Conservation (phyloP, 2,329 filamentous ascomycete genomes). For the Hypoxylon sp. region DNA sequence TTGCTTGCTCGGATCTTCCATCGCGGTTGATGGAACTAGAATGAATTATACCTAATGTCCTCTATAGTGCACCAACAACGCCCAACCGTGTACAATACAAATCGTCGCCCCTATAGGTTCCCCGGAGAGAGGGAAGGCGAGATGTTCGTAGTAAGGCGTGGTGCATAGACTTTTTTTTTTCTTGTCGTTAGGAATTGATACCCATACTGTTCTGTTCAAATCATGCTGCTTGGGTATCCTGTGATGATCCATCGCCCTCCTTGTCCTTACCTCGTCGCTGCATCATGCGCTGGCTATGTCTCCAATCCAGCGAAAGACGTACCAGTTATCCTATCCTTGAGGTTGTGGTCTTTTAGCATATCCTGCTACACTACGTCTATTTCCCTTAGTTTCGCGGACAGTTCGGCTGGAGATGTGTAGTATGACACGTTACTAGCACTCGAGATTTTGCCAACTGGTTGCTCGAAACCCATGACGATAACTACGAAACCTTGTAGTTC, state of each 20-base stretch:
- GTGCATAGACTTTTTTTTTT: background rate
- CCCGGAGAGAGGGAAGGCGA: conserved; percentile 22
- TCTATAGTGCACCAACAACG: conserved; percentile 15
- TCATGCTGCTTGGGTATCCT: background rate
- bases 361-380: background rate
- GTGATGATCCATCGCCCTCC: background rate
- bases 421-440: background rate
- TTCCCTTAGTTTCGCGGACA: background rate
- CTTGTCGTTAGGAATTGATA: conserved; percentile 10
- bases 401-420: background rate
- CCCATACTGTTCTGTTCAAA: background rate
- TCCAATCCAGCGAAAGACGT: background rate
- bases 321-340: background rate
- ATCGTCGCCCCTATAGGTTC: conserved; percentile 23
- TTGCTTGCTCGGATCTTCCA: background rate
- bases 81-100: conserved; percentile 19
- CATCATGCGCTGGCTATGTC: background rate
- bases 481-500: background rate
- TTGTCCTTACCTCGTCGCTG: background rate
- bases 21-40: background rate
- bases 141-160: conserved; percentile 15
- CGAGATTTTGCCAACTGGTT: background rate
- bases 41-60: conserved; percentile 10
- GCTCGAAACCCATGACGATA: background rate
- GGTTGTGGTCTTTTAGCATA: background rate